A percentile compares a stretch with the other conserved stretches of the same genome.
phyloP scores from a whole-genome alignment of 2,329 filamentous ascomycete genomes.

The Ambrosiella xylebori region DNA sequence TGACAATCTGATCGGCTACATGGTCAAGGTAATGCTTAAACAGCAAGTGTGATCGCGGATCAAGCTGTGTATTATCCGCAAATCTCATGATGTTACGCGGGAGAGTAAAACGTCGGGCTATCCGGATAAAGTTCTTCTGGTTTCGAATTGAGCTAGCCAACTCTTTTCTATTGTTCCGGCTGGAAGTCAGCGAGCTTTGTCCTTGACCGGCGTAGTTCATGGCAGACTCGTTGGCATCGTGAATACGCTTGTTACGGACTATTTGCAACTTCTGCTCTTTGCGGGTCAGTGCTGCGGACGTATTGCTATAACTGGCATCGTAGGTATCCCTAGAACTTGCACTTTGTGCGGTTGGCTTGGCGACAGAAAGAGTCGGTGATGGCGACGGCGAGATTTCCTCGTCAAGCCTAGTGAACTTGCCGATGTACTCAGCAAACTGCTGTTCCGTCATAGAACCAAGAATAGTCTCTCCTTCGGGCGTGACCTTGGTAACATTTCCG shows the following conservation, averaged over 20 bases:
- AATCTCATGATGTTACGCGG: neutral
- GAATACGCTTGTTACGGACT: neutral
- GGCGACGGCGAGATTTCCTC: neutral
- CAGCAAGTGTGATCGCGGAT: conserved; percentile 10
- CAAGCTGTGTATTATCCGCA: conserved; percentile 1
- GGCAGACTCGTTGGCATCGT: neutral
- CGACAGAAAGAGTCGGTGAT: neutral
- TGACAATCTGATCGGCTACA: conserved; percentile 9
- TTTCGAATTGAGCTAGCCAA: neutral
- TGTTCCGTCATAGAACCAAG: neutral
- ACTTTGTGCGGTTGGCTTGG: neutral
- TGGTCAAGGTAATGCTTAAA: conserved; percentile 12
- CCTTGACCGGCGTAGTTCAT: neutral
- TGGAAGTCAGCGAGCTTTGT: neutral
- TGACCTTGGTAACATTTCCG: neutral
- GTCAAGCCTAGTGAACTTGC: neutral
- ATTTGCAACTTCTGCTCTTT: neutral
- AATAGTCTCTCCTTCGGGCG: neutral
- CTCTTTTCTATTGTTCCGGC: neutral
- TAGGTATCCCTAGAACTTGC: neutral
- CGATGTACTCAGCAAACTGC: conserved; percentile 1
- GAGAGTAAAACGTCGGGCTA: neutral
- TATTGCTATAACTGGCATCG: neutral
- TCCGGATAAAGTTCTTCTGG: neutral
- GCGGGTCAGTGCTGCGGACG: neutral